Base-by-base conservation (phyloP, 176 grass and related monocot species). In the Zizania latifolia region DNA sequence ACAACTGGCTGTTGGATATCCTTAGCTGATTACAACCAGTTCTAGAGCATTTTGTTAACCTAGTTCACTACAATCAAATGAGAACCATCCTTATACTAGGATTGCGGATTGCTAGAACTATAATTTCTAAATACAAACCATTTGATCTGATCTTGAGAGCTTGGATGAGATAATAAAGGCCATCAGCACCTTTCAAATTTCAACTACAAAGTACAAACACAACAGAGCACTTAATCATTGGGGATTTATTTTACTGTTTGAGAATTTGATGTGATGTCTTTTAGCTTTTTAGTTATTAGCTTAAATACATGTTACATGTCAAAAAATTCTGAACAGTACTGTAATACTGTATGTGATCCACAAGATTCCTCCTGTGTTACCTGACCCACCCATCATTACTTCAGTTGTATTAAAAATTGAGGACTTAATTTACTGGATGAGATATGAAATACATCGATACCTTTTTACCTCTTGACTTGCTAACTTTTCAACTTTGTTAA, bases 1-100 rank as follows among this genome's bases (percentile, higher is more conserved):
- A 51, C 14, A 62, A n/a, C 11, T 53, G 60, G 34, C 44, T 54
- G 16, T 37, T 56, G 63, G 38, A 54, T 54, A 65, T 26, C 75
- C 45, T 27, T 14, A 78, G 27, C 76, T 43, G 62, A 68, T 66
- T 65, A 54, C 44, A 14, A 65, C 45, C 50, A 24, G 31, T 77
- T 77, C 40, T 43, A 43, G 40, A 10, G 14, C 30, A 64, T n/a
- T 6, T 10, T 36, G 4, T 64, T 64, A 36, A 64, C 33, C 23
- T n/a, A n/a, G n/a, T n/a, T n/a, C n/a, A n/a, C n/a, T n/a, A 19
- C 16, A 32, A 34, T 34, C 30, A 62, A 62, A 62, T 62, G 33
- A 64, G 62, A 37, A 38, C 10, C 19, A 64, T 23, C 62, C 34
- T n/a, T 19, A 13, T 22, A 64, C 12, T 23, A 64, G 33, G 33